phyloP scores from a whole-genome alignment of 2,329 filamentous ascomycete species.

The Curvularia sp. region DNA sequence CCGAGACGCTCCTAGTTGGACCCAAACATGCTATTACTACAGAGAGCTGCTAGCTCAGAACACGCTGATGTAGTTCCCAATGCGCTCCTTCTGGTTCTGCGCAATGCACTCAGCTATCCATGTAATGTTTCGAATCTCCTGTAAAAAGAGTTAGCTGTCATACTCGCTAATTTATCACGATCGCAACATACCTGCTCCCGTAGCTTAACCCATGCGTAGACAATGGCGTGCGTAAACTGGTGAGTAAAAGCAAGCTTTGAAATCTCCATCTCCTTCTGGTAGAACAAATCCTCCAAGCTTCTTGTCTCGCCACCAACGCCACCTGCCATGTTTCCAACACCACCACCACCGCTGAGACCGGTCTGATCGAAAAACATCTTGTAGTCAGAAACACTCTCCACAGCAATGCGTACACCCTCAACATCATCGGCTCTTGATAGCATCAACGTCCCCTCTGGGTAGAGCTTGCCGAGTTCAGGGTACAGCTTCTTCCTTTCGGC shows the following conservation, averaged over 20 bases:
- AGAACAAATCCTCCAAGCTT: slow-evolving; percentile 96
- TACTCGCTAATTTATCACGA: not conserved
- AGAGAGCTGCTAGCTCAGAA: slow-evolving; percentile 58
- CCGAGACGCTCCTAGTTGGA: slow-evolving; percentile 36
- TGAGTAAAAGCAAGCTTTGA: slow-evolving; percentile 93
- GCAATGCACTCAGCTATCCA: slow-evolving; percentile 99
- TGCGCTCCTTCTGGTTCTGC: slow-evolving; percentile 98
- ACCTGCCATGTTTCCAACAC: slow-evolving; percentile 82
- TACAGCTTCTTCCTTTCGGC: slow-evolving; percentile 95
- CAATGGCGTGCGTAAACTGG: slow-evolving; percentile 92
- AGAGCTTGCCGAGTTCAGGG: slow-evolving; percentile 86
- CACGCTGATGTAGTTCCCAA: slow-evolving; percentile 98
- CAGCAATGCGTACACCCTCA: slow-evolving; percentile 89
- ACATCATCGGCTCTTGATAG: slow-evolving; percentile 92
- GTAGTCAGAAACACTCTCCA: slow-evolving; percentile 92
- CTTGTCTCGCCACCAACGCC: slow-evolving; percentile 81
- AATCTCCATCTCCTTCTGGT: slow-evolving; percentile 99
- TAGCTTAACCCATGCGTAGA: slow-evolving; percentile 97
- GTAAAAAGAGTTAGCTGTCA: slow-evolving; percentile 21
- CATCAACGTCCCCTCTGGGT: slow-evolving; percentile 94
- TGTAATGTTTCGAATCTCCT: slow-evolving; percentile 99
- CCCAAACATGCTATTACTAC: slow-evolving; percentile 38
- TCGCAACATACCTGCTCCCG: slow-evolving; percentile 81
- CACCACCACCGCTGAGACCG: slow-evolving; percentile 75
- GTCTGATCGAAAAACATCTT: slow-evolving; percentile 95